Conservation (phyloP, 1,284 basidiomycete species). For the Apiotrichum gamsii region DNA sequence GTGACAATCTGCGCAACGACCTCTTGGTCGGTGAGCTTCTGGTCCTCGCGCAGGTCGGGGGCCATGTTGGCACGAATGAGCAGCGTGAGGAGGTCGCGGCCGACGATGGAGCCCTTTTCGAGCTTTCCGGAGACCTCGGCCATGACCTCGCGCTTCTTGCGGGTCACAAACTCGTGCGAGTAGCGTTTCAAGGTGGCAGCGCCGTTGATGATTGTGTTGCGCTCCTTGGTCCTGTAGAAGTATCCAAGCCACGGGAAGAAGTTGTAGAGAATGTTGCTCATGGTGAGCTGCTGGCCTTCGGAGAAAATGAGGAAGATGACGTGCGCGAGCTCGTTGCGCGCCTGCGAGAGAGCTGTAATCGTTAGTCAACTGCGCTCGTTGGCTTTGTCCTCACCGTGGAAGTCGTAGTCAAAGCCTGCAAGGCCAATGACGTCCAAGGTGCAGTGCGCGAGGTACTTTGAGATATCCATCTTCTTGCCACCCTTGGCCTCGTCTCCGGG, state of each 20-base stretch:
- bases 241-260: conserved; percentile 56
- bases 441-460: conserved; percentile 57
- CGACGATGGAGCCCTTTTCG: conserved; percentile 50
- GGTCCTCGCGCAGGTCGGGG: conserved; percentile 51
- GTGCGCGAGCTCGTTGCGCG: conserved; percentile 30
- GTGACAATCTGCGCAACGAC: conserved; percentile 69
- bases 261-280: conserved; percentile 57
- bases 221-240: conserved; percentile 40
- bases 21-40: conserved; percentile 60
- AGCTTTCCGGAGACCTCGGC: conserved; percentile 24
- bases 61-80: conserved; percentile 56
- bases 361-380: too few species aligned
- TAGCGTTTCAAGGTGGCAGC: too few species aligned
- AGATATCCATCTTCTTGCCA: conserved; percentile 50
- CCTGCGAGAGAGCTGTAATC: neutral
- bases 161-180: too few species aligned
- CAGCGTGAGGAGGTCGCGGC: conserved; percentile 12
- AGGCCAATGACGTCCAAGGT: conserved; percentile 64
- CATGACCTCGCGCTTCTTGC: too few species aligned
- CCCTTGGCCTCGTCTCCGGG: conserved; percentile 7
- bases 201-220: conserved; percentile 21
- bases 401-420: conserved; percentile 59
- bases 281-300: conserved; percentile 42
- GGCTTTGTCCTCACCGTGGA: conserved; percentile 37
- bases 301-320: conserved; percentile 32